Percentiles rank a stretch among this genome's conserved stretches.
Conservation (phyloP, 345 rosid genomes). For the Heritiera fomes region DNA sequence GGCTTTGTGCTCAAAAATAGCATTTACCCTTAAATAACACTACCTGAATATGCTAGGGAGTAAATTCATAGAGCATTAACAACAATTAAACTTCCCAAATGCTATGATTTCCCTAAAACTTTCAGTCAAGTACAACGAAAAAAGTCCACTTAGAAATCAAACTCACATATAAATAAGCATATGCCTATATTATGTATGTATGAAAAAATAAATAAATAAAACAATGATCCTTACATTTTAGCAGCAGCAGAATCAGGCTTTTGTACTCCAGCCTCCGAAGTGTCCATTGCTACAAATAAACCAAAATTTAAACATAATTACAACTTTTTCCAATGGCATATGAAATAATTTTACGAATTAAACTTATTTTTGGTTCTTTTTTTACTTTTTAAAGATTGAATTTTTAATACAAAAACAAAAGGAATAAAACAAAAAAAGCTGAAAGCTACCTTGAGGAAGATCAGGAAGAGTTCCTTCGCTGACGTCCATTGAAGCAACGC, state of each 20-base stretch:
- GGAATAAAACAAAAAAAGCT: too few relatives aligned
- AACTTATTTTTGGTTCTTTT: neutral
- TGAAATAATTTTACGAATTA: neutral
- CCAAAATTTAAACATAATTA: neutral
- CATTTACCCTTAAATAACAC: neutral
- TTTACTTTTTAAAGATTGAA: neutral
- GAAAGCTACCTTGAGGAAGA: conserved; percentile 42
- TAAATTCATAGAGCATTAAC: neutral
- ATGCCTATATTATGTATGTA: neutral
- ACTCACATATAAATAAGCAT: neutral
- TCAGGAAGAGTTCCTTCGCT: conserved; percentile 40
- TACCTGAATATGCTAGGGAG: neutral
- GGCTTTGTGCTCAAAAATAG: neutral
- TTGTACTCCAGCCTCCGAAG: conserved; percentile 55
- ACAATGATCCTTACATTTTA: conserved; percentile 39
- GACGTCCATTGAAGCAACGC: conserved; percentile 53
- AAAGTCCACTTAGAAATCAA: neutral
- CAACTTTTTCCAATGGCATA: neutral
- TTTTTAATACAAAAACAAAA: neutral
- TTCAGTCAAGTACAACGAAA: neutral
- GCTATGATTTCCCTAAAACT: neutral
- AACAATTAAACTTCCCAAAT: neutral
- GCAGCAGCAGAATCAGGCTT: conserved; percentile 32
- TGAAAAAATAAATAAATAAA: neutral
- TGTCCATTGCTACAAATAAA: conserved; percentile 66